Evolutionary conservation across 2,329 filamentous ascomycete genomes (phyloP), one percentile per base, ranked within the genome.

Genomic region (Sporothrix dimorphospora): DNA sequence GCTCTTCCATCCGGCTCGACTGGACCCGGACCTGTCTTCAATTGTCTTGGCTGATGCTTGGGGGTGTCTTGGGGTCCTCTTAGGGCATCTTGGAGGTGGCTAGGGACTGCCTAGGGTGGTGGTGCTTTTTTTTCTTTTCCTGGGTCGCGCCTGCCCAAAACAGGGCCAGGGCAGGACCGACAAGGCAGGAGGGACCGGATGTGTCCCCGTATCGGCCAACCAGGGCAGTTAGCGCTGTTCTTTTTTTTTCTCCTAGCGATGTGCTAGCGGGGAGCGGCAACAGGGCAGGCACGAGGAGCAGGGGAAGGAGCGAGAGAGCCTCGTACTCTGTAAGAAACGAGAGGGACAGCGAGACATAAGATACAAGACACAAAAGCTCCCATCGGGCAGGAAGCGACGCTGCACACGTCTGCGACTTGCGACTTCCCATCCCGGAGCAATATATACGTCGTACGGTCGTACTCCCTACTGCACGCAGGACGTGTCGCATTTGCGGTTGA

Each of bases 171-270:
- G 53, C 24, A 57, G 27, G 30, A 47, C 40, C 14, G 21, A 66
- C 61, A 66, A 65, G 59, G 59, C 57, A 63, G 40, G 57, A 40
- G 57, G 19, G 59, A 65, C 57, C 11, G 34, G 57, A 42, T n/a
- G 34, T 42, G 57, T 63, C 57, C 19, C 55, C 19, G 34, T 61
- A 61, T 61, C 55, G 55, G 24, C 38, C 61, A 65, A 47, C 61
- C n/a, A 65, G 61, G 61, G 38, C 61, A 65, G n/a, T 65, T 65
- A 65, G 61, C 55, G 55, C 30, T 51, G 63, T 38, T 34, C 63
- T 9, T 47, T 51, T 67, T 24, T 68, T 49, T 5, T 66, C 12
- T 3, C 14, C 42, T 49, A 34, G 42, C 63, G 24, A 24, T 16
- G 38, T 21, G 38, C 38, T 27, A 63, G 40, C 21, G 38, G 21